These are phyloP conservation scores for Neonectria magnoliae DNA, from an alignment of 2,329 filamentous ascomycete species.

Conservation along the genomic window DNA sequence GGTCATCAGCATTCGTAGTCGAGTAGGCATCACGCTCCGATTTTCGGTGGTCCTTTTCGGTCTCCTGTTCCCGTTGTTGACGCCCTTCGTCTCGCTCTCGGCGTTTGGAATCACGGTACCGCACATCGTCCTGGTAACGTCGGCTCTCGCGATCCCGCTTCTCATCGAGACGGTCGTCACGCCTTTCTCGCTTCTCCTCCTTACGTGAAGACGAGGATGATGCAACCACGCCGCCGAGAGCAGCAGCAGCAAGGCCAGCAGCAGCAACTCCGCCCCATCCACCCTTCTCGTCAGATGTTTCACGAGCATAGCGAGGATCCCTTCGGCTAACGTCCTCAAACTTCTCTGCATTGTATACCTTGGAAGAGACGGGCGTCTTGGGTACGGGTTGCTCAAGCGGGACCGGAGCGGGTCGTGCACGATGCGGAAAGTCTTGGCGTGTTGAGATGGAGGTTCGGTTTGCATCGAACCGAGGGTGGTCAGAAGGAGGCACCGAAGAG, in stretches of 20 bases:
- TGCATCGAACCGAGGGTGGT: conserved; percentile 71
- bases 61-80: conserved; percentile 23
- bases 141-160: conserved; percentile 32
- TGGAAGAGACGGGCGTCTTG: conserved; percentile 74
- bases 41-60: conserved; percentile 43
- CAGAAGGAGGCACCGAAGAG: conserved; percentile 73
- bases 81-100: conserved; percentile 30
- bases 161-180: conserved; percentile 2
- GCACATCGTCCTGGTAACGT: conserved; percentile 21
- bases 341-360: conserved; percentile 69
- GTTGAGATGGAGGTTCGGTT: conserved; percentile 58
- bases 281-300: conserved; percentile 50
- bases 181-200: conserved; percentile 27
- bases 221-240: conserved; percentile 53
- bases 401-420: conserved; percentile 65
- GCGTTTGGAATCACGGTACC: conserved; percentile 34
- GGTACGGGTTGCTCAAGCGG: conserved; percentile 89
- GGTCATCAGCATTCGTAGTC: conserved; percentile 44
- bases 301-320: conserved; percentile 44
- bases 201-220: conserved; percentile 40
- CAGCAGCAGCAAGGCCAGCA: conserved; percentile 59
- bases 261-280: conserved; percentile 55
- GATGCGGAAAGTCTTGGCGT: conserved; percentile 52
- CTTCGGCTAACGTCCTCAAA: conserved; percentile 50
- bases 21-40: conserved; percentile 45